Evolutionary conservation across 108 stramenopile genomes (phyloP).

Genomic region (Halocafeteria seosinensis): DNA sequence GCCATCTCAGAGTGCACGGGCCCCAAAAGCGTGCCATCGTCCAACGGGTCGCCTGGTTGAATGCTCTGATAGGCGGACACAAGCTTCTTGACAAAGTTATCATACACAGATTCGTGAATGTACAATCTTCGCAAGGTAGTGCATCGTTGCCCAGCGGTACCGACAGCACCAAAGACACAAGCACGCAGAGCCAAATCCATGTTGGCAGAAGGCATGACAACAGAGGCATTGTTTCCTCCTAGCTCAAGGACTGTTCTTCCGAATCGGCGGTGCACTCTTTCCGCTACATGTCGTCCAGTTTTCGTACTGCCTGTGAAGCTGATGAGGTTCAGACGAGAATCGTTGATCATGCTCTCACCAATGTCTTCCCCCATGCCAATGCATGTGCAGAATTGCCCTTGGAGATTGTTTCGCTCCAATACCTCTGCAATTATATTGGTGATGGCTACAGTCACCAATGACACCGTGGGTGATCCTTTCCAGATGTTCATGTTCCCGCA

Average conservation of each 20-base stretch:
- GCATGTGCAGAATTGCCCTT: conserved; percentile 6
- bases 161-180: conserved; percentile 24
- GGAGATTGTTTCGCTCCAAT: conserved; percentile 8
- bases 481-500: conserved; percentile 22
- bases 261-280: conserved; percentile 16
- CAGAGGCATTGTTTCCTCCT: conserved; percentile 25
- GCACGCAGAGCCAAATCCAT: conserved; percentile 19
- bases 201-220: conserved; percentile 19
- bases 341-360: conserved; percentile 16
- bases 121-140: conserved; percentile 22
- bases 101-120: conserved; percentile 25
- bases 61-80: conserved; percentile 14
- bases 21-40: conserved; percentile 13
- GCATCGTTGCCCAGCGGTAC: conserved; percentile 36
- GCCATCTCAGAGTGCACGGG: conserved; percentile 17
- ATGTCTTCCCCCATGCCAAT: conserved; percentile 12
- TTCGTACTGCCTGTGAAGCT: conserved; percentile 26
- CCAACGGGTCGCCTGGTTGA: conserved; percentile 20
- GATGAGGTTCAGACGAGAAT: conserved; percentile 16
- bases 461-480: conserved; percentile 16
- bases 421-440: conserved; percentile 19
- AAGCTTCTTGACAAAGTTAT: conserved; percentile 14
- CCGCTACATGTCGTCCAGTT: conserved; percentile 5
- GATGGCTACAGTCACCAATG: conserved; percentile 16
- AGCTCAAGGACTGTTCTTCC: conserved; percentile 20